Evolutionary conservation across 768 basidiomycete species (phyloP).

Genomic region (Trichaptum fuscoviolaceum): DNA sequence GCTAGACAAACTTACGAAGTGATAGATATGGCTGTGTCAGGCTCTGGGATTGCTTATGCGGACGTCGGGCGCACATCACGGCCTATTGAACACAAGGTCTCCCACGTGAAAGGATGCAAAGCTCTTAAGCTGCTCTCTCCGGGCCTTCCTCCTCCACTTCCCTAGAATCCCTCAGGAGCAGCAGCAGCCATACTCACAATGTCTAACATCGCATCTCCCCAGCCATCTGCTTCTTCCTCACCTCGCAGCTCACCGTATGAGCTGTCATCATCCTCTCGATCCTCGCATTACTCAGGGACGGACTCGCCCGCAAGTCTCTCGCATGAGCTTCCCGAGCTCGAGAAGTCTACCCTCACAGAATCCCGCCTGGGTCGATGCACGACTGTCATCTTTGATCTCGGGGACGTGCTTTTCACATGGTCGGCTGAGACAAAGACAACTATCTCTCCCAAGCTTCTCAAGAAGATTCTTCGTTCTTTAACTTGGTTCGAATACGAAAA

Average conservation of each 20-base stretch:
- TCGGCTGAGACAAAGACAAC: conserved; percentile 39
- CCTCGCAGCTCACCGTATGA: not conserved
- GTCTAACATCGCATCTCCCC: not conserved
- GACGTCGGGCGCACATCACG: not conserved
- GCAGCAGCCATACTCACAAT: not conserved
- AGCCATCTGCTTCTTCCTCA: not conserved
- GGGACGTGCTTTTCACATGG: conserved; percentile 54
- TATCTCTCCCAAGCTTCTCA: conserved; percentile 37
- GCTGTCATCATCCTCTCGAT: not conserved
- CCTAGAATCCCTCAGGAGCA: conserved; percentile 1
- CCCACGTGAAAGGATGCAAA: not conserved
- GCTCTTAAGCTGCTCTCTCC: not conserved
- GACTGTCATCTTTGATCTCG: conserved; percentile 48
- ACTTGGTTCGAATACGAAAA: conserved; percentile 54
- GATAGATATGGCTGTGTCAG: not conserved
- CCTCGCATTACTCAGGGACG: not conserved
- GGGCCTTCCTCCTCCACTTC: not conserved
- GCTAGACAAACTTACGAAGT: not conserved
- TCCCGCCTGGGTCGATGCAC: not conserved
- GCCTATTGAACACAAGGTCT: not conserved
- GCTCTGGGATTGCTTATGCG: not conserved
- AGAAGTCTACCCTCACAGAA: not conserved
- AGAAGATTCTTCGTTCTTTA: conserved; percentile 36
- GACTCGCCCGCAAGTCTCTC: not conserved
- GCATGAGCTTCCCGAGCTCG: not conserved